Base-by-base conservation (phyloP, 805 yeast species). In the Yarrowia porcina region DNA sequence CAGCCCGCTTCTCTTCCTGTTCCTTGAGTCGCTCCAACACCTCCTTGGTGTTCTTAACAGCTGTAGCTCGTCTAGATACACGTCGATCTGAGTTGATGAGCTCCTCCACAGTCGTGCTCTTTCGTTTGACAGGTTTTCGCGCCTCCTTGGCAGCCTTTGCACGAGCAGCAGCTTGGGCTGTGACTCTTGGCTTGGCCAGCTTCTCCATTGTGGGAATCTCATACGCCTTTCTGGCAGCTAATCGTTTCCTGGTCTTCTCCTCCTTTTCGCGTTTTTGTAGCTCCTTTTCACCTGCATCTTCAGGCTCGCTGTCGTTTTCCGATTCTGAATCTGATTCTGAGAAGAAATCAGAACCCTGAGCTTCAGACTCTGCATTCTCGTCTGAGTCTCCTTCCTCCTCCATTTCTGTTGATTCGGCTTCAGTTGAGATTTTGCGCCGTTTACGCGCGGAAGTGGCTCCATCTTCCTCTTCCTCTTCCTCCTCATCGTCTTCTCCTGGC, bases 61-160 rank as follows among this genome's bases (percentile, higher is more conserved):
- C 94, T 0, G 96, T 81, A 10, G 83, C 76, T 71, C 99, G 83
- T 17, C 90, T 82, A 0, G 96, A 89, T 0, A 87, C 82, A 69
- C 97, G 79, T 71, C 96, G 79, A 5, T 77, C 77, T 1, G 77
- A 73, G 15, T 79, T 74, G 20, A 87, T 70, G 27, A 89, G 71
- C 15, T 84, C 76, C 12, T 81, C 86, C 0, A 65, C 65, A 7
- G 65, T 52, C 18, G 3, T 80, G 70, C 65, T 77, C 66, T 64
- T 66, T 25, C 66, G 69, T 68, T 47, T 61, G 7, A 52, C 59
- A 1, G 59, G 64, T 15, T 56, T 38, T 12, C 54, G 33, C 12
- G 61, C 44, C 21, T 63, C 59, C 44, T 52, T 52, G 13, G 39
- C 47, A 25, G 44, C 56, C 61, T 41, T 42, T 8, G 49, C 49